Evolutionary conservation across 1,284 basidiomycete species (phyloP).

Genomic region (Leccinum variabile): DNA sequence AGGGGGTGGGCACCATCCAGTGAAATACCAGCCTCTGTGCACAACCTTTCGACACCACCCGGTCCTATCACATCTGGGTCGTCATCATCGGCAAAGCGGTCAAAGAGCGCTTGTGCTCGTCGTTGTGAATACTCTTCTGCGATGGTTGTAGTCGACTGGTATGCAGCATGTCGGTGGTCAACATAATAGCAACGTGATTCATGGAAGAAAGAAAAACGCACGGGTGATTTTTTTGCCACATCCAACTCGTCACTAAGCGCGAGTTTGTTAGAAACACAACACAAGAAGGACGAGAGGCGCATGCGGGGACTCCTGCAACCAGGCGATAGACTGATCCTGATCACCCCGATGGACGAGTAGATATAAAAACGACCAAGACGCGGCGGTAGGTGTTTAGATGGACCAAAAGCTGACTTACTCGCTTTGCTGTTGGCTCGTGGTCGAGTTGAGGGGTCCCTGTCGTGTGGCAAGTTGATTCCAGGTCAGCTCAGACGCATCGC

Average conservation of each 20-base stretch:
- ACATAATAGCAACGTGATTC: not conserved
- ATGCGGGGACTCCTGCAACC: too few species aligned
- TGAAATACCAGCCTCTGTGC: conserved; percentile 60
- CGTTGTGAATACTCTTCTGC: conserved; percentile 50
- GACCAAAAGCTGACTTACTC: too few species aligned
- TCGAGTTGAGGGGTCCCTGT: too few species aligned
- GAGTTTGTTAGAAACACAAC: conserved; percentile 52
- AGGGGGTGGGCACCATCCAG: conserved; percentile 70
- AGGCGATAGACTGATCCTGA: conserved; percentile 5
- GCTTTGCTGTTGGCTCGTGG: too few species aligned
- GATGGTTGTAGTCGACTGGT: conserved; percentile 21
- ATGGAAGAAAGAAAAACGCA: conserved; percentile 15
- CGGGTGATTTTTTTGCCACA: conserved; percentile 24
- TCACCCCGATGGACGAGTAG: too few species aligned
- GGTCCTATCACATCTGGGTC: conserved; percentile 58
- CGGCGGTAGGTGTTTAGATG: too few species aligned
- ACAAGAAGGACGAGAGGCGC: conserved; percentile 48
- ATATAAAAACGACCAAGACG: too few species aligned
- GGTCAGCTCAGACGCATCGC: too few species aligned
- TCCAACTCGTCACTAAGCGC: conserved; percentile 47
- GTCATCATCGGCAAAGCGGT: conserved; percentile 60
- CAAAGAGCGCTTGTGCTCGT: conserved; percentile 57
- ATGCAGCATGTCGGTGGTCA: conserved; percentile 4
- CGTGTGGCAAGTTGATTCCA: too few species aligned
- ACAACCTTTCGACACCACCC: conserved; percentile 66